Base-by-base conservation (phyloP, 2,329 filamentous ascomycete genomes). In the Phaeosphaeria sp. region DNA sequence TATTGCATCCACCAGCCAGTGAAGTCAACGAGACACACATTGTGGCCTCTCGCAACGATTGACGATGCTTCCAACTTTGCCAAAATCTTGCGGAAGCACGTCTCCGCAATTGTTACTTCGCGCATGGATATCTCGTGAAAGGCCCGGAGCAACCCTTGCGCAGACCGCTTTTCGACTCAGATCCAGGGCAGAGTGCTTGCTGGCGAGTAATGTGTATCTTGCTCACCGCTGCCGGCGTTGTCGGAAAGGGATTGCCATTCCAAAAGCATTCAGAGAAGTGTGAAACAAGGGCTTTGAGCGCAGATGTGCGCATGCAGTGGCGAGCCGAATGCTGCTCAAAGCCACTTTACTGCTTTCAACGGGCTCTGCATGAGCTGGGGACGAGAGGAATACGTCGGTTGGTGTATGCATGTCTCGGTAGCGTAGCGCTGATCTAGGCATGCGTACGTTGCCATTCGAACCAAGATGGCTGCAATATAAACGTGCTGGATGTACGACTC, bases 381-480 rank as follows among this genome's bases (percentile, higher is more conserved):
- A 36, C 55, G 33, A 50, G 54, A 23, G 54, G 41, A 50, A 51
- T 20, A 54, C 46, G 54, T 57, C 44, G 57, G 52, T 60, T 58
- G n/a, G 57, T 50, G 48, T 46, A 55, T 55, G 57, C 54, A 56
- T 61, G 52, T 51, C 50, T 52, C 22, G 51, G 55, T 54, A 56
- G 55, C 60, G 60, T 66, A 69, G 64, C 60, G 71, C 63, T 68
- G 65, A 65, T 68, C 64, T 63, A 56, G 60, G 66, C 60, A 57
- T 58, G 57, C 58, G 61, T 56, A 46, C 42, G 42, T 44, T 22
- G 2, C 42, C 42, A 44, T 44, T 51, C 33, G 48, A 57, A 44
- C 54, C 50, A 57, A 33, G 52, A 59, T 62, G 59, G 50, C 57
- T 67, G 66, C 67, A 71, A 72, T 68, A 69, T 68, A 69, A 65